Evolutionary conservation across 2,329 filamentous ascomycete species (phyloP).

Genomic region (Exophiala bonariae): DNA sequence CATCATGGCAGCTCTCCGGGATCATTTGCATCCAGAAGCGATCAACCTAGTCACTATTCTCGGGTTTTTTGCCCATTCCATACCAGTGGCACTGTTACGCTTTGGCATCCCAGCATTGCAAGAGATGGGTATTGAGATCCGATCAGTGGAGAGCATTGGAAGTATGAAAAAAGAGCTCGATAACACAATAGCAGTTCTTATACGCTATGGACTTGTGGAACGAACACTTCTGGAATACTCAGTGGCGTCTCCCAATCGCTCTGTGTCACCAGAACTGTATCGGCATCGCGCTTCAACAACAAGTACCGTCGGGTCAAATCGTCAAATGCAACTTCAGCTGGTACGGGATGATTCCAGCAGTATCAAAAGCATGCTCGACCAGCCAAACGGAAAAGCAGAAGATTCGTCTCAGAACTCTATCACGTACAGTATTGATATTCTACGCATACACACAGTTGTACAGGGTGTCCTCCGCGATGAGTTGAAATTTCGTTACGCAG

Average conservation of each 20-base stretch:
- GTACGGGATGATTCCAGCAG: conserved; percentile 13
- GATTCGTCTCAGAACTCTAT: conserved; percentile 20
- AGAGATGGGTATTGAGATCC: conserved; percentile 36
- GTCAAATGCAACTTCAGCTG: not conserved
- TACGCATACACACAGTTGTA: conserved; percentile 50
- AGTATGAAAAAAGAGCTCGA: conserved; percentile 40
- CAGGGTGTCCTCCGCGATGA: conserved; percentile 50
- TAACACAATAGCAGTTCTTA: conserved; percentile 45
- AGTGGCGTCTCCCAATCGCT: conserved; percentile 9
- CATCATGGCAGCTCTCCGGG: conserved; percentile 47
- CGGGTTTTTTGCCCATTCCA: conserved; percentile 63
- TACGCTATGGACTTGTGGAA: conserved; percentile 47
- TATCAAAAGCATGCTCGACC: conserved; percentile 12
- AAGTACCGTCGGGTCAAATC: not conserved
- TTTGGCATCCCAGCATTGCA: conserved; percentile 47
- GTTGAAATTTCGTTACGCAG: conserved; percentile 32
- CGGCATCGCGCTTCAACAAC: conserved; percentile 3
- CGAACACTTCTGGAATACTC: conserved; percentile 38
- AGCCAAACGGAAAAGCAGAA: conserved; percentile 10
- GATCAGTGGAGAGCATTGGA: conserved; percentile 36
- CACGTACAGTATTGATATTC: conserved; percentile 39
- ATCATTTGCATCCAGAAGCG: conserved; percentile 50
- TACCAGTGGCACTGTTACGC: conserved; percentile 15
- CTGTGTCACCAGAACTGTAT: conserved; percentile 15
- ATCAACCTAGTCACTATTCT: conserved; percentile 66